phyloP scores from a whole-genome alignment of 2,329 filamentous ascomycete genomes.

The Bimuria novae-zelandiae region DNA sequence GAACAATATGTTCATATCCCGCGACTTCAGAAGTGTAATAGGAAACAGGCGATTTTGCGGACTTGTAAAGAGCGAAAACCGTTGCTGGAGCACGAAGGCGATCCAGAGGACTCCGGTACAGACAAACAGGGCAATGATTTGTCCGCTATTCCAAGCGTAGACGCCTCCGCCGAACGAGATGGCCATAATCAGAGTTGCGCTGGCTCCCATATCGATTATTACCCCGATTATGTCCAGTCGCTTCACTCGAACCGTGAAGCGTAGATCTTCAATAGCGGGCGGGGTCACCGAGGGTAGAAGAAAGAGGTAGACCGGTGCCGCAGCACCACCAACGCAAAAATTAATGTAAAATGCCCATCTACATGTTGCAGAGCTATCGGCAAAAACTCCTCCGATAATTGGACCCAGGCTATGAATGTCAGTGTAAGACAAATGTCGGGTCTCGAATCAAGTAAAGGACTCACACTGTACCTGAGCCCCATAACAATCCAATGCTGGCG shows the following conservation, averaged over 20 bases:
- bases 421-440: background rate
- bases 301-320: background rate
- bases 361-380: constrained; percentile 48
- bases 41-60: constrained; percentile 55
- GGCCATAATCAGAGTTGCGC: constrained; percentile 52
- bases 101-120: constrained; percentile 50
- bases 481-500: constrained; percentile 32
- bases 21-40: background rate
- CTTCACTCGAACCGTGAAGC: background rate
- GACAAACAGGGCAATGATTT: constrained; percentile 53
- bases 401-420: constrained; percentile 45
- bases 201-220: constrained; percentile 49
- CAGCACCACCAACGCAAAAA: background rate
- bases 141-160: constrained; percentile 53
- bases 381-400: constrained; percentile 54
- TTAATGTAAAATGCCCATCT: constrained; percentile 22
- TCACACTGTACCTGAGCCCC: constrained; percentile 49
- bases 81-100: constrained; percentile 53
- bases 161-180: constrained; percentile 57
- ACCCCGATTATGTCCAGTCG: constrained; percentile 44
- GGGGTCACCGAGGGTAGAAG: background rate
- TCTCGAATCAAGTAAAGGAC: background rate
- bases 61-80: constrained; percentile 51
- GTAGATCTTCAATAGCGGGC: too few species aligned
- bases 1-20: constrained; percentile 46